Evolutionary conservation across 83 land plant species (phyloP).

Genomic region (Larix sibirica): DNA sequence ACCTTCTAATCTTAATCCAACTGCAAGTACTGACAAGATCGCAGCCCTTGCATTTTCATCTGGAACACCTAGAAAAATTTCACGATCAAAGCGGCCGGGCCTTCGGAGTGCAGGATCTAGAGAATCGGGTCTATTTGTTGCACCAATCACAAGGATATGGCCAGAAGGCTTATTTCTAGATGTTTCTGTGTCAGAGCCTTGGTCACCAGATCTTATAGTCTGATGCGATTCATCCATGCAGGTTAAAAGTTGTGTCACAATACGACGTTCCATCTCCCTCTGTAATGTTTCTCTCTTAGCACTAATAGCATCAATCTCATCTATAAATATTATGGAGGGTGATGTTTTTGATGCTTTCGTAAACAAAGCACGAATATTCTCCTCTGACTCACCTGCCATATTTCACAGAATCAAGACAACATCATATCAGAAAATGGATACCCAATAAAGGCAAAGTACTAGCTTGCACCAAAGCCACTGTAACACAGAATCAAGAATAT

Average conservation of each 20-base stretch:
- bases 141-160: slow-evolving; percentile 95
- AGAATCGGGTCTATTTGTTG: slow-evolving; percentile 97
- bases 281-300: slow-evolving; percentile 90
- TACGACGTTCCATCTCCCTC: slow-evolving; percentile 93
- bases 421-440: not conserved
- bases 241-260: slow-evolving; percentile 94
- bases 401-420: not conserved
- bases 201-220: slow-evolving; percentile 23
- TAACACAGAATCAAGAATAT: not conserved
- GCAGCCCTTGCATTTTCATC: slow-evolving; percentile 88
- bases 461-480: not conserved
- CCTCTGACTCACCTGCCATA: slow-evolving; percentile 88
- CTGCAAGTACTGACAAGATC: slow-evolving; percentile 75
- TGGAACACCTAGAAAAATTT: slow-evolving; percentile 79
- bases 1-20: slow-evolving; percentile 76
- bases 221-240: slow-evolving; percentile 93
- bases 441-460: not conserved
- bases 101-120: slow-evolving; percentile 94
- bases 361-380: slow-evolving; percentile 85
- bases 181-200: slow-evolving; percentile 25
- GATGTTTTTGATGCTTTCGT: slow-evolving; percentile 81
- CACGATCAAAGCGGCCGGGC: slow-evolving; percentile 95
- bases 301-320: slow-evolving; percentile 99
- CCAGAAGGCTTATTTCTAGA: slow-evolving; percentile 34
- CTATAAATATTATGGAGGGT: slow-evolving; percentile 93